These are phyloP conservation scores for Helotiales sp. DNA, from an alignment of 2,329 filamentous ascomycete species.

Conservation along the genomic window DNA sequence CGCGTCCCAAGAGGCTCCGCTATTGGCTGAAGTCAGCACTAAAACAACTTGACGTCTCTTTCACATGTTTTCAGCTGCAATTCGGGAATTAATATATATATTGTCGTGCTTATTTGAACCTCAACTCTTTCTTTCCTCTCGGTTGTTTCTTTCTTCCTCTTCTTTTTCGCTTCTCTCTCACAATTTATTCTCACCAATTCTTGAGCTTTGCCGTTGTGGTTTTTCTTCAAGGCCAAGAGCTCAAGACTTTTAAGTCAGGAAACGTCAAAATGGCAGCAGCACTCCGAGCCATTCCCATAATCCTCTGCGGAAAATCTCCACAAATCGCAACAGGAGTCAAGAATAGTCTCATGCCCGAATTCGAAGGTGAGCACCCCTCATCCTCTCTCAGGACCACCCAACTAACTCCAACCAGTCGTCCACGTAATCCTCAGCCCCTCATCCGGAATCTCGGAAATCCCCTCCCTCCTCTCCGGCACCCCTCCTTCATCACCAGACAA, in stretches of 20 bases:
- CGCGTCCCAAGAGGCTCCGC: background rate
- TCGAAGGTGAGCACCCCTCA: slow-evolving; percentile 5
- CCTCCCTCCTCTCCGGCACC: slow-evolving; percentile 6
- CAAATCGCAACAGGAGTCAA: slow-evolving; percentile 13
- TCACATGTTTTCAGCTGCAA: background rate
- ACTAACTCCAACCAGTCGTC: slow-evolving; percentile 4
- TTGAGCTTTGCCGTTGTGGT: background rate
- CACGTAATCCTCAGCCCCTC: slow-evolving; percentile 14
- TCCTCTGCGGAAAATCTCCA: slow-evolving; percentile 8
- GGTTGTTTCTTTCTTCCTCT: too few relatives aligned
- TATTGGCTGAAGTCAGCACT: background rate
- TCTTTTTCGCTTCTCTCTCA: background rate
- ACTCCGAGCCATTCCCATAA: slow-evolving; percentile 7
- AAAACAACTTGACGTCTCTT: background rate
- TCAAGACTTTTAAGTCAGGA: background rate
- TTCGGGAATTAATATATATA: too few relatives aligned
- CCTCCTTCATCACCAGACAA: background rate
- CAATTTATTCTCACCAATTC: background rate
- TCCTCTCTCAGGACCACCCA: background rate
- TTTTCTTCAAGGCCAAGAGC: background rate
- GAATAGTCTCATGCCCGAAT: slow-evolving; percentile 13
- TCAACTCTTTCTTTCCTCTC: background rate
- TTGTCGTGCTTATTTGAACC: background rate
- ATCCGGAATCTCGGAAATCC: slow-evolving; percentile 8
- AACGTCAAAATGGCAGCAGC: background rate